Evolutionary conservation across 2,329 filamentous ascomycete genomes (phyloP).

Genomic region (Colletotrichum truncatum): DNA sequence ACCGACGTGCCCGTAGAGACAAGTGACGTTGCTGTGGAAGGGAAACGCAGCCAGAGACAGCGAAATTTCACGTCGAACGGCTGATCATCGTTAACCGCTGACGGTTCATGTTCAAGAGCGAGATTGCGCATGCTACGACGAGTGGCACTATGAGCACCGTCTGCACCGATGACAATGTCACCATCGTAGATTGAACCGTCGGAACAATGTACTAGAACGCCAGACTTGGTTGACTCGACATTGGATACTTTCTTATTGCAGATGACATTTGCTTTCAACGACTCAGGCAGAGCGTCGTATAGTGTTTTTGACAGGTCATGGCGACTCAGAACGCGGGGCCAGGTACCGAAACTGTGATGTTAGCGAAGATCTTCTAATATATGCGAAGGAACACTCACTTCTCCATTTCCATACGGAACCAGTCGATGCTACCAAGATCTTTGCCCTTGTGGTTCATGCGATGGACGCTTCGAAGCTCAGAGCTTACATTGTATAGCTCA

Average conservation of each 20-base stretch:
- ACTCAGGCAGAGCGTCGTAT: conserved; percentile 36
- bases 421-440: too few relatives aligned
- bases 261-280: conserved; percentile 36
- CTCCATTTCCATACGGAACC: too few relatives aligned
- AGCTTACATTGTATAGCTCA: too few relatives aligned
- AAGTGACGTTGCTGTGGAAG: not conserved
- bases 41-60: conserved; percentile 33
- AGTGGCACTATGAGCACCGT: conserved; percentile 50
- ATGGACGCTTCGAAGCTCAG: too few relatives aligned
- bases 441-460: too few relatives aligned
- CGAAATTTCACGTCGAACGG: conserved; percentile 32
- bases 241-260: conserved; percentile 35
- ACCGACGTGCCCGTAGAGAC: conserved; percentile 10
- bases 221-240: conserved; percentile 31
- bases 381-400: too few relatives aligned
- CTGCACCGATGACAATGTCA: conserved; percentile 50
- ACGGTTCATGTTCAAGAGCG: not conserved
- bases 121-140: conserved; percentile 40
- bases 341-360: conserved; percentile 37
- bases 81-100: not conserved
- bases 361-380: rapidly evolving
- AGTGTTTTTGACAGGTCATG: conserved; percentile 43
- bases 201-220: conserved; percentile 40
- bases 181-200: conserved; percentile 46
- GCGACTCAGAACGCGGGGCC: conserved; percentile 41